Conservation (phyloP, 1,284 basidiomycete genomes). For the Cutaneotrichosporon sp. region DNA sequence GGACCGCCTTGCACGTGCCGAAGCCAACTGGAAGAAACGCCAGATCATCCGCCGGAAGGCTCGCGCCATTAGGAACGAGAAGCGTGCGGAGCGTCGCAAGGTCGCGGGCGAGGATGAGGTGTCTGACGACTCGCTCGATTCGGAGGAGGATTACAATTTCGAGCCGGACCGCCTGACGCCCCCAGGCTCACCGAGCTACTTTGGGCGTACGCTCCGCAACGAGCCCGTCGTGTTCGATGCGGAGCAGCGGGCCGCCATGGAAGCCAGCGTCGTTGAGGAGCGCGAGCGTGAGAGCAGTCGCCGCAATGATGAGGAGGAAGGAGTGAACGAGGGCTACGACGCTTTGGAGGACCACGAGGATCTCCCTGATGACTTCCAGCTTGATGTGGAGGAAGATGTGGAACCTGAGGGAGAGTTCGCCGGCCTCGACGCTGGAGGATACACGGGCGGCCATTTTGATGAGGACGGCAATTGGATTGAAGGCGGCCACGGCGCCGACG, state of each 20-base stretch:
- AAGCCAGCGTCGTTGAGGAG: not conserved
- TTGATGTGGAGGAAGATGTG: constrained; percentile 13
- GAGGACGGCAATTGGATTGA: constrained; percentile 20
- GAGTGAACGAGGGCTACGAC: constrained; percentile 25
- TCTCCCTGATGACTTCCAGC: constrained; percentile 11
- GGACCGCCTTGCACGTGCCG: constrained; percentile 15
- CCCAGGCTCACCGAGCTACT: constrained; percentile 24
- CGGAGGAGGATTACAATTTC: constrained; percentile 37
- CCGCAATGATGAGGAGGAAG: constrained; percentile 15
- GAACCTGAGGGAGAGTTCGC: constrained; percentile 12
- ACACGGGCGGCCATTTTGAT: constrained; percentile 18
- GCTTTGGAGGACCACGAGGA: constrained; percentile 14
- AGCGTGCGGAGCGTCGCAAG: constrained; percentile 25
- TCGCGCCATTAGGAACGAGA: constrained; percentile 25
- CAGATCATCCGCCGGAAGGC: constrained; percentile 34
- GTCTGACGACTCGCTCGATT: constrained; percentile 35
- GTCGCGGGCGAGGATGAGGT: constrained; percentile 21
- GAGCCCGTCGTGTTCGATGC: constrained; percentile 16
- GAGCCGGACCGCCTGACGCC: constrained; percentile 40
- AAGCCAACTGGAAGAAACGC: constrained; percentile 25
- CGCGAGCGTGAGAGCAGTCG: not conserved
- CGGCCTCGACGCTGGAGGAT: constrained; percentile 11
- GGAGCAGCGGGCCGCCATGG: constrained; percentile 1
- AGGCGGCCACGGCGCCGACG: not conserved
- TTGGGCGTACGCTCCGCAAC: constrained; percentile 1